A percentile compares a stretch with the other conserved stretches of the same genome.
Evolutionary conservation across 2,329 filamentous ascomycete genomes (phyloP).

Genomic region (Penicillium paneum): DNA sequence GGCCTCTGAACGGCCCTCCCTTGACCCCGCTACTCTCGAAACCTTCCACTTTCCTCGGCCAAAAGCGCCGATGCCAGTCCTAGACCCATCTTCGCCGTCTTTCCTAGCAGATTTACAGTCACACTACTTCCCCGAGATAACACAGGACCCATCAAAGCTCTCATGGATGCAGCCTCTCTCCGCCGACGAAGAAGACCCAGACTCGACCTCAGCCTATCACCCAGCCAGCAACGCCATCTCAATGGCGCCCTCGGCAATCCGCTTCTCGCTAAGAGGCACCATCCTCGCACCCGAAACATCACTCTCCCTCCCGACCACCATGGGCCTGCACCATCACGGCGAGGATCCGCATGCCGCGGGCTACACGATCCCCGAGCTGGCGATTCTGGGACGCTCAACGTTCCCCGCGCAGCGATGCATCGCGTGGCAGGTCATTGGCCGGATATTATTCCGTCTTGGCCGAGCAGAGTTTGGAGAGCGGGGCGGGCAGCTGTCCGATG

Average conservation of each 20-base stretch:
- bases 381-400: conserved; percentile 72
- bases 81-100: conserved; percentile 77
- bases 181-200: conserved; percentile 58
- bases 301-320: conserved; percentile 68
- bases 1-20: conserved; percentile 38
- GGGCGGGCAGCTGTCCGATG: conserved; percentile 64
- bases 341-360: conserved; percentile 89
- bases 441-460: conserved; percentile 79
- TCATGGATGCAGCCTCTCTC: conserved; percentile 84
- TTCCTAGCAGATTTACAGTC: conserved; percentile 81
- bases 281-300: conserved; percentile 75
- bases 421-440: conserved; percentile 84
- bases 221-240: conserved; percentile 70
- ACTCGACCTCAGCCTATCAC: conserved; percentile 75
- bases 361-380: conserved; percentile 86
- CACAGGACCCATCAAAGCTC: conserved; percentile 78
- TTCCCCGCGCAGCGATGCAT: conserved; percentile 86
- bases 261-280: conserved; percentile 82
- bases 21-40: conserved; percentile 25
- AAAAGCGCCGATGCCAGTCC: conserved; percentile 58
- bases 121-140: conserved; percentile 89
- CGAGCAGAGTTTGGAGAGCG: conserved; percentile 65
- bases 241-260: conserved; percentile 63
- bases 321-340: conserved; percentile 89
- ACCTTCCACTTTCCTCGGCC: conserved; percentile 46